Conservation (phyloP, 2,329 filamentous ascomycete genomes). For the Leptographium lundbergii region DNA sequence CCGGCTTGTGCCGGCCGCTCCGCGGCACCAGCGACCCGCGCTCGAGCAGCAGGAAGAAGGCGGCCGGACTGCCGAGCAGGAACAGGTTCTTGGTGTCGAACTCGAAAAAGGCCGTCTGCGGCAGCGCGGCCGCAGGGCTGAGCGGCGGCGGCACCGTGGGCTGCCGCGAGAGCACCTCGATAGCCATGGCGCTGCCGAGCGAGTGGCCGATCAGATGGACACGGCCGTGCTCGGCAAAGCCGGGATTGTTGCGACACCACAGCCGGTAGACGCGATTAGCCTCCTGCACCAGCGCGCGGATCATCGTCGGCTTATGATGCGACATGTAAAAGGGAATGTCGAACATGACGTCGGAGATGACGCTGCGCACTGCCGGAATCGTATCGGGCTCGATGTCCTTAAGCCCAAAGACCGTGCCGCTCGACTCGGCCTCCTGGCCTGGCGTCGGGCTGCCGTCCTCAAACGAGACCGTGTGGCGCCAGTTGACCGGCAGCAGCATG, state of each 20-base stretch:
- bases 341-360: slow-evolving; percentile 96
- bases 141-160: slow-evolving; percentile 55
- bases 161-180: slow-evolving; percentile 83
- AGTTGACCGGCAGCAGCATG: slow-evolving; percentile 91
- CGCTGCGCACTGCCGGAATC: slow-evolving; percentile 80
- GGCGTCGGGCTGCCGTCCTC: slow-evolving; percentile 52
- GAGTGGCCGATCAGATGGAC: slow-evolving; percentile 92
- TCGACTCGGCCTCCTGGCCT: slow-evolving; percentile 16
- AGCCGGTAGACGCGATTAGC: slow-evolving; percentile 92
- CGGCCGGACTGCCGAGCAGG: slow-evolving; percentile 77
- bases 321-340: slow-evolving; percentile 98
- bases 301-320: slow-evolving; percentile 91
- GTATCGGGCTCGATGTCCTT: slow-evolving; percentile 87
- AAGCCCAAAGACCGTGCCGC: slow-evolving; percentile 47
- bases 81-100: slow-evolving; percentile 89
- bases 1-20: slow-evolving; percentile 61
- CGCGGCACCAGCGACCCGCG: slow-evolving; percentile 60
- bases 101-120: slow-evolving; percentile 52
- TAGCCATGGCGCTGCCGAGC: slow-evolving; percentile 83
- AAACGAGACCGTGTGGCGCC: slow-evolving; percentile 78
- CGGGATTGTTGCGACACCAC: slow-evolving; percentile 89
- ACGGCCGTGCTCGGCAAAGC: slow-evolving; percentile 65
- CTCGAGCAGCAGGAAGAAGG: slow-evolving; percentile 85
- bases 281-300: slow-evolving; percentile 73
- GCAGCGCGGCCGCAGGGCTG: slow-evolving; percentile 26